A percentile compares a stretch with the other conserved stretches of the same genome.
Evolutionary conservation across 805 yeast genomes (phyloP).

Genomic region (Candida loeiensis): DNA sequence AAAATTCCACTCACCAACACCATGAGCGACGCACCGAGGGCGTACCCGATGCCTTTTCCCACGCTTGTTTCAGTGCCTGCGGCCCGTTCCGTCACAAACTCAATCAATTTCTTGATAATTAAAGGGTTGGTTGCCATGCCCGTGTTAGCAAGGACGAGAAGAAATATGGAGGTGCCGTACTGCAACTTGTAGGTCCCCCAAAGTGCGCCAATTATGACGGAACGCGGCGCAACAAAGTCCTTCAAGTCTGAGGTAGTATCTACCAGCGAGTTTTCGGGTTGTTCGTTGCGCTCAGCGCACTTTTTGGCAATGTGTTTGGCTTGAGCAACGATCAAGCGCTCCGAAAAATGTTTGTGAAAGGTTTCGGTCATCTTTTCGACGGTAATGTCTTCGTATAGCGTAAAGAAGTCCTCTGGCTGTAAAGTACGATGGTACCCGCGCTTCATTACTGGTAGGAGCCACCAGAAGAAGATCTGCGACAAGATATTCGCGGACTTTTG

Average conservation of each 20-base stretch:
- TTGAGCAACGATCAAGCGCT: constrained; percentile 12
- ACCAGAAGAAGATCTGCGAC: constrained; percentile 53
- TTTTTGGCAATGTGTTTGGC: constrained; percentile 21
- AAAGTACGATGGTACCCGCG: constrained; percentile 73
- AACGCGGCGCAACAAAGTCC: constrained; percentile 3
- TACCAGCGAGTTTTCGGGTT: constrained; percentile 16
- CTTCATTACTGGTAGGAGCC: constrained; percentile 61
- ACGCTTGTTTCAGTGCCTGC: constrained; percentile 36
- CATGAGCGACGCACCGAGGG: constrained; percentile 33
- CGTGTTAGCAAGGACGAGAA: constrained; percentile 22
- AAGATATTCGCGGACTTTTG: constrained; percentile 35
- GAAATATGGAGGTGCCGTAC: constrained; percentile 20
- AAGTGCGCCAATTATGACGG: constrained; percentile 15
- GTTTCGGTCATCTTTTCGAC: constrained; percentile 29
- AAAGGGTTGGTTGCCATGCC: constrained; percentile 32
- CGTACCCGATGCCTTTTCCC: constrained; percentile 41
- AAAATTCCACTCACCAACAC: constrained; percentile 25
- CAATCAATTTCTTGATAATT: constrained; percentile 34
- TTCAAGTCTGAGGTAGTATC: constrained; percentile 19
- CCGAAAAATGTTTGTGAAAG: constrained; percentile 21
- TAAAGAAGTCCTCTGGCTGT: constrained; percentile 57
- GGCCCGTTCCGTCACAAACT: constrained; percentile 29
- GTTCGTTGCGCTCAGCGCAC: constrained; percentile 21
- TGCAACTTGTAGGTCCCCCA: constrained; percentile 29
- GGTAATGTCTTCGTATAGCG: constrained; percentile 22